Evolutionary conservation across 768 basidiomycete genomes (phyloP).

Genomic region (Leccinum arenicola): DNA sequence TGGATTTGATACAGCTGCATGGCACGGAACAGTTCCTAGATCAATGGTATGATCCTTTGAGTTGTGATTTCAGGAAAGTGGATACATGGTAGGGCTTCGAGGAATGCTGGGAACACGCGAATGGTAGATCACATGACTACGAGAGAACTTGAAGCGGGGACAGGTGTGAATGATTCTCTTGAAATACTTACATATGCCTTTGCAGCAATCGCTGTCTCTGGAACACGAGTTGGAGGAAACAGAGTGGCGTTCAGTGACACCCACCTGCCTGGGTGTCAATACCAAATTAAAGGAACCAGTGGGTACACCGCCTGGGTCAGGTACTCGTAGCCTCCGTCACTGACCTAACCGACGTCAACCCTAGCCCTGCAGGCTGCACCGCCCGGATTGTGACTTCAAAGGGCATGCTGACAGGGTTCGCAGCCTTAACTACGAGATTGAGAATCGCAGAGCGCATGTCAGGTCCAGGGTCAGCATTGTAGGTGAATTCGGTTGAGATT

Average conservation of each 20-base stretch:
- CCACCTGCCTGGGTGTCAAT: neutral
- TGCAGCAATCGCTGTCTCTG: too few relatives aligned
- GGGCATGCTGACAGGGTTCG: neutral
- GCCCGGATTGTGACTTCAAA: neutral
- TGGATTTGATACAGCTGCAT: too few relatives aligned
- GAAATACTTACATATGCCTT: too few relatives aligned
- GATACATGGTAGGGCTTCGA: too few relatives aligned
- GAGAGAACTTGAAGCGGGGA: too few relatives aligned
- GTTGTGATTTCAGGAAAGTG: too few relatives aligned
- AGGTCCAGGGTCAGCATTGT: neutral
- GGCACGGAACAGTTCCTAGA: too few relatives aligned
- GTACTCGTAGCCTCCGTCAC: neutral
- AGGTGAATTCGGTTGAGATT: neutral
- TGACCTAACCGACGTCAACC: neutral
- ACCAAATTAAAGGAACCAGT: neutral
- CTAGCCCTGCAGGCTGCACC: neutral
- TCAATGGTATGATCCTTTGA: too few relatives aligned
- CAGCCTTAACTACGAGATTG: neutral
- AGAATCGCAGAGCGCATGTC: neutral
- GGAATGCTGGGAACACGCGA: too few relatives aligned
- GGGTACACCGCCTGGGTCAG: neutral
- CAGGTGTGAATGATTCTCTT: too few relatives aligned
- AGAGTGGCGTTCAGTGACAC: neutral
- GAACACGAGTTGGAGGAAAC: too few relatives aligned
- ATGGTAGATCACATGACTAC: too few relatives aligned